Evolutionary conservation across 2,329 filamentous ascomycete genomes (phyloP).

Genomic region (Thermomyces lanuginosus): DNA sequence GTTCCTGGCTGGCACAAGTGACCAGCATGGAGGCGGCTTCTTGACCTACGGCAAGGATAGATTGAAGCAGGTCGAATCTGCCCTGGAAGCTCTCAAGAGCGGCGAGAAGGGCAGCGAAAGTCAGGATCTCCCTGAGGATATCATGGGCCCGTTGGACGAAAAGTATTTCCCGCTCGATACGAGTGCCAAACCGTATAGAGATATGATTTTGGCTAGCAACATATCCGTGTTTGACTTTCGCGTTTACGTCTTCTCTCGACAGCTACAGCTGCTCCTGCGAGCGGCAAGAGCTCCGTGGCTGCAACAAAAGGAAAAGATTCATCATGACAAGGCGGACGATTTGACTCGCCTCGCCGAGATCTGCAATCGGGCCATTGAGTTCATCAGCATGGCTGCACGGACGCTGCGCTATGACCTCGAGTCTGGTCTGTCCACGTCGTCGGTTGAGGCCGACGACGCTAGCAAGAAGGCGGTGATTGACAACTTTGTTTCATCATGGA

Average conservation of each 20-base stretch:
- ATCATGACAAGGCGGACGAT: conserved; percentile 52
- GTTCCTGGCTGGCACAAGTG: conserved; percentile 44
- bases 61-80: conserved; percentile 40
- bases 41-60: conserved; percentile 59
- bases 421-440: conserved; percentile 37
- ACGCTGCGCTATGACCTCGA: conserved; percentile 65
- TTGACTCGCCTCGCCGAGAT: conserved; percentile 69
- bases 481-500: conserved; percentile 34
- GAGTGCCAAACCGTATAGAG: conserved; percentile 65
- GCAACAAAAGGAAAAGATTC: conserved; percentile 27
- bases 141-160: conserved; percentile 14
- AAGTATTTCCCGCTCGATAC: conserved; percentile 30
- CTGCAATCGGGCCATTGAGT: conserved; percentile 65
- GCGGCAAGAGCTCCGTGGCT: conserved; percentile 49
- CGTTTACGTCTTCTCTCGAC: conserved; percentile 81
- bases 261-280: conserved; percentile 65
- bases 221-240: conserved; percentile 94
- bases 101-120: conserved; percentile 7
- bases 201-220: conserved; percentile 82
- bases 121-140: conserved; percentile 4
- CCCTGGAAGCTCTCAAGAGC: conserved; percentile 33
- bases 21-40: conserved; percentile 56
- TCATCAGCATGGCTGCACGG: conserved; percentile 64
- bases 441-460: conserved; percentile 18
- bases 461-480: conserved; percentile 22